These are phyloP conservation scores for Hortiboletus campestris DNA, from an alignment of 768 basidiomycete species.

Conservation along the genomic window DNA sequence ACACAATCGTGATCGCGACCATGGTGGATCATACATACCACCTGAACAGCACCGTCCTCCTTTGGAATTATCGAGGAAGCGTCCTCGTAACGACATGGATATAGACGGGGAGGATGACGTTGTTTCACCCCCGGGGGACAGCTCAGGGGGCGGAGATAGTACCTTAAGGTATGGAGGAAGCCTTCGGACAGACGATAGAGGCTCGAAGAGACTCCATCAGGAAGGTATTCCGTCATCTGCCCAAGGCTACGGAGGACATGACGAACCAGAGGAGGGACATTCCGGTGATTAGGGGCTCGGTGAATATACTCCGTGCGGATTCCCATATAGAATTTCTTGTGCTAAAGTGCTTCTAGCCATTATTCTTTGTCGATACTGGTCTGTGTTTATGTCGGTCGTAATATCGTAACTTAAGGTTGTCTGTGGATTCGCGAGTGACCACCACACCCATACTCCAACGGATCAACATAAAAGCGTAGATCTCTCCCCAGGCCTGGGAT, in stretches of 20 bases:
- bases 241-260: constrained; percentile 26
- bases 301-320: constrained; percentile 17
- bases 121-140: constrained; percentile 30
- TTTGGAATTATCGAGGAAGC: constrained; percentile 51
- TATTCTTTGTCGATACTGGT: constrained; percentile 16
- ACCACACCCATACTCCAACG: constrained; percentile 15
- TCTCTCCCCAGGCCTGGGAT: constrained; percentile 16
- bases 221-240: constrained; percentile 33
- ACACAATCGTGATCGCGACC: constrained; percentile 37
- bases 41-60: constrained; percentile 39
- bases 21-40: constrained; percentile 33
- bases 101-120: constrained; percentile 54
- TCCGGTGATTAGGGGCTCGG: constrained; percentile 34
- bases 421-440: constrained; percentile 9
- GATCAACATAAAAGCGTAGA: constrained; percentile 32
- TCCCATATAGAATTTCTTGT: constrained; percentile 36
- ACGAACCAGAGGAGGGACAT: constrained; percentile 32
- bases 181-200: constrained; percentile 49
- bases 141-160: constrained; percentile 29
- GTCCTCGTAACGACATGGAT: constrained; percentile 63
- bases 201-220: constrained; percentile 59
- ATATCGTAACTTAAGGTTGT: constrained; percentile 19
- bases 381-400: constrained; percentile 18
- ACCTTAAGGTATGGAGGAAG: constrained; percentile 35
- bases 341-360: constrained; percentile 23